Base-by-base conservation (phyloP, 495 filamentous ascomycete species). In the Xylaria castorea region DNA sequence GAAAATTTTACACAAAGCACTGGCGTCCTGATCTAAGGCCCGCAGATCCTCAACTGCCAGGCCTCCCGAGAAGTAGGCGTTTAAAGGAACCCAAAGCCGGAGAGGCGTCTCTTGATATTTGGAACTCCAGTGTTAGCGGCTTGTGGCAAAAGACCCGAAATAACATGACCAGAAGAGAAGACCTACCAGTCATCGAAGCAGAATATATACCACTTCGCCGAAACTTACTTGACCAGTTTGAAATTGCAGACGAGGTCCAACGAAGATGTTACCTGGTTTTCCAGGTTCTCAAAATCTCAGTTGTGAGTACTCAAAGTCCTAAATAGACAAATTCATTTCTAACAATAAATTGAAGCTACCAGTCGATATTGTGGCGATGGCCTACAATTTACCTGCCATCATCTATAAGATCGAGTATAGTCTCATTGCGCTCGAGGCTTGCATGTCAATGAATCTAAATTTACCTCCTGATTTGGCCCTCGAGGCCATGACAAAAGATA, bases 401-500 rank as follows among this genome's bases (percentile, higher is more conserved):
- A 92, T 97, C 38, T 91, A 91, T 73, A 89, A 94, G 12, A 77
- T 98, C 5, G 94, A 99, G 71, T 90, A 91, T 0, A 93, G 91
- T 70, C 83, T 99, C 20, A 91, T 98, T 68, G 91, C 92, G 0
- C 79, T 92, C 6, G 95, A 99, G 71, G 81, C 80, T 12, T 87
- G 84, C 76, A 72, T 68, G 25, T 89, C 89, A 16, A 90, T 91
- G 60, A 81, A 88, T 16, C 79, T 89, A 11, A 76, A 93, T 20
- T 83, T 97, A n/a, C 82, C 83, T 7, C 87, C 92, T 0, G 87
- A 87, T 8, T 84, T 94, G 60, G 95, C 95, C 0, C 83, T 99
- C 1, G 97, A 98, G 76, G 94, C 96, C 1, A 85, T 98, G 36
- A 99, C 96, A 1, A 98, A 99, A 77, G 94, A 98, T 76, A 94